phyloP scores from a whole-genome alignment of 2,329 filamentous ascomycete genomes.

The Colletotrichum sojae region DNA sequence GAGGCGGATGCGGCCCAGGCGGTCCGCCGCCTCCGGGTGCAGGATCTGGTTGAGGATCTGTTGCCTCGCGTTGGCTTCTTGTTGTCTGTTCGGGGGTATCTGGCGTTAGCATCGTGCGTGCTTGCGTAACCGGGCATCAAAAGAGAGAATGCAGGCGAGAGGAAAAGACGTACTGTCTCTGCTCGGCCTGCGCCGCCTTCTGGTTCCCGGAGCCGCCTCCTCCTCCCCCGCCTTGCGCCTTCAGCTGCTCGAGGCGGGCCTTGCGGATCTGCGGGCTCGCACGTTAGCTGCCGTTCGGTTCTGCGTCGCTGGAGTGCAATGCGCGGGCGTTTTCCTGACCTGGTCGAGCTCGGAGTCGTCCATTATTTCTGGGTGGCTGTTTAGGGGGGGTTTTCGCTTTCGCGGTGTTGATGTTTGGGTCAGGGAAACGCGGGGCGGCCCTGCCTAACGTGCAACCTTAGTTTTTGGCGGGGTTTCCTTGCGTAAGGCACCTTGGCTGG shows the following conservation, averaged over 20 bases:
- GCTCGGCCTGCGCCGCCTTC: constrained; percentile 76
- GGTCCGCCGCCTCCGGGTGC: constrained; percentile 92
- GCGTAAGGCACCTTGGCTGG: neutral
- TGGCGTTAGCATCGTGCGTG: constrained; percentile 2
- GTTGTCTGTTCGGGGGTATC: constrained; percentile 54
- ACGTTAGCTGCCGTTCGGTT: constrained; percentile 27
- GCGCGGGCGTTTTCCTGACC: constrained; percentile 43
- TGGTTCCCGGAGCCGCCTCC: constrained; percentile 63
- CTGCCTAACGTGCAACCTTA: constrained; percentile 28
- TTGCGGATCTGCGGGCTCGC: constrained; percentile 78
- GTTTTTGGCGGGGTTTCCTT: constrained; percentile 41
- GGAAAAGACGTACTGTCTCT: constrained; percentile 50
- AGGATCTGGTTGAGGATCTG: constrained; percentile 93
- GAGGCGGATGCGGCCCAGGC: constrained; percentile 92
- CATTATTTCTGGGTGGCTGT: constrained; percentile 47
- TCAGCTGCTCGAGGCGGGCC: constrained; percentile 93
- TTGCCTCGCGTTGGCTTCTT: constrained; percentile 77
- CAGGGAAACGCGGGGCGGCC: constrained; percentile 36
- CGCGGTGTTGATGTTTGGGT: constrained; percentile 36
- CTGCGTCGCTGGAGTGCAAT: neutral
- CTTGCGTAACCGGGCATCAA: neutral
- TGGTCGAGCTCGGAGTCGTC: constrained; percentile 61
- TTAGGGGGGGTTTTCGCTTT: constrained; percentile 6
- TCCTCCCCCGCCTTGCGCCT: constrained; percentile 73
- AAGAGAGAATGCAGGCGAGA: neutral